Evolutionary conservation across 2,329 filamentous ascomycete genomes (phyloP), one percentile per base, ranked within the genome.

Genomic region (Gliomastix tumulicola): DNA sequence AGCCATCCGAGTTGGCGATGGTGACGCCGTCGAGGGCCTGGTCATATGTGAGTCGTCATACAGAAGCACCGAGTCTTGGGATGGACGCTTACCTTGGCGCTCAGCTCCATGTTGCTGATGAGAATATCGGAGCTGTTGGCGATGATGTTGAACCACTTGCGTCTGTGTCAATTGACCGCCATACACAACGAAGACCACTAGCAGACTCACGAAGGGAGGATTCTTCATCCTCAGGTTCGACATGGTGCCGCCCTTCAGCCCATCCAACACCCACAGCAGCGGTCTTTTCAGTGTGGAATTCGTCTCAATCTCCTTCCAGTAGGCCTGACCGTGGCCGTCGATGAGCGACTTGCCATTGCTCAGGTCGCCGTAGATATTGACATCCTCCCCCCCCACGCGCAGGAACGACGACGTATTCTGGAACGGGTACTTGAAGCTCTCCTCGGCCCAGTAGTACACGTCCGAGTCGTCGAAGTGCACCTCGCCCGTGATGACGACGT

Each of bases 361-460:
- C 6, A 34, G 21, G 17, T 74, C 75, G 1, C 81, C 82, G 42
- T 82, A 85, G 32, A 86, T 69, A 40, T 83, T 79, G 10, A 86
- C 50, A 30, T 59, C 55, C 22, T 51, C 41, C 18, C 55, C 55
- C 8, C 55, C 55, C 35, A 55, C 46, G 28, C 44, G 47, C 55
- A 55, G 59, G 39, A 56, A 53, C 6, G 48, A 44, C 2, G 74
- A 55, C 76, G 73, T 70, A 43, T 83, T 82, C 47, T 85, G 82
- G 58, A 76, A 86, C 6, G 60, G 63, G 19, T 79, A 77, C 38
- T 71, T 69, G 65, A 84, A 84, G 30, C 69, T 66, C 48, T 83
- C 69, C 8, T 65, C 67, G 43, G 79, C 68, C 82, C 82, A 85
- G 56, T 84, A 85, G 44, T 76, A 69, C 3, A 78, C 79, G 50